Evolutionary conservation across 108 stramenopile genomes (phyloP), one percentile per base, ranked within the genome.

Genomic region (Phaeodactylum tricornutum): DNA sequence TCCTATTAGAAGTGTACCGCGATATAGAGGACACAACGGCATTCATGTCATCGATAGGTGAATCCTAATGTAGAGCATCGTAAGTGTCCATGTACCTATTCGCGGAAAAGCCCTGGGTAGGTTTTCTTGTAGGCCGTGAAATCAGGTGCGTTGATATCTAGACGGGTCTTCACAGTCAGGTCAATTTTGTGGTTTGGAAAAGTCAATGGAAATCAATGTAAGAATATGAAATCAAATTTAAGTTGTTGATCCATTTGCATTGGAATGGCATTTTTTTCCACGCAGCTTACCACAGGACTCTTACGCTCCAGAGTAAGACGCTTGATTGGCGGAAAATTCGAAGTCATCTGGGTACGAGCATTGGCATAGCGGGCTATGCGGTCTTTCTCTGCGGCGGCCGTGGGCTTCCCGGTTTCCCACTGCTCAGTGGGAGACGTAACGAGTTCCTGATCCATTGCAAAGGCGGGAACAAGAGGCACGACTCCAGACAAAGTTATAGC

Each of bases 71-170:
- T n/a, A n/a, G n/a, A n/a, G n/a, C n/a, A n/a, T n/a, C n/a, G n/a
- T n/a, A n/a, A n/a, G n/a, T n/a, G n/a, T n/a, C n/a, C n/a, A n/a
- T n/a, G n/a, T n/a, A n/a, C n/a, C n/a, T n/a, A n/a, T 34, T 34
- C 15, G 41, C 79, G 75, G 82, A 67, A 88, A 34, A 88, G 75
- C 30, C 87, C 87, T 41, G 87, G 87, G 77, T 78, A 88, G 24
- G 77, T 74, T 61, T 65, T 76, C 64, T 88, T 84, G 74, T 88
- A 88, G 8, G 73, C 78, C n/a, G 53, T 54, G 36, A 82, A 82
- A 59, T 70, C 49, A 27, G 87, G 87, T 41, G 72, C 59, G 50
- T 84, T 84, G 59, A 84, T 66, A 44, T 89, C 87, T 53, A 89
- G 55, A 66, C 87, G 65, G n/a, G 77, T 79, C 33, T 34, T 11